Percentiles rank a stretch among this genome's conserved stretches.
phyloP scores from a whole-genome alignment of 768 basidiomycete genomes.

The Phaeotremella skinneri region DNA sequence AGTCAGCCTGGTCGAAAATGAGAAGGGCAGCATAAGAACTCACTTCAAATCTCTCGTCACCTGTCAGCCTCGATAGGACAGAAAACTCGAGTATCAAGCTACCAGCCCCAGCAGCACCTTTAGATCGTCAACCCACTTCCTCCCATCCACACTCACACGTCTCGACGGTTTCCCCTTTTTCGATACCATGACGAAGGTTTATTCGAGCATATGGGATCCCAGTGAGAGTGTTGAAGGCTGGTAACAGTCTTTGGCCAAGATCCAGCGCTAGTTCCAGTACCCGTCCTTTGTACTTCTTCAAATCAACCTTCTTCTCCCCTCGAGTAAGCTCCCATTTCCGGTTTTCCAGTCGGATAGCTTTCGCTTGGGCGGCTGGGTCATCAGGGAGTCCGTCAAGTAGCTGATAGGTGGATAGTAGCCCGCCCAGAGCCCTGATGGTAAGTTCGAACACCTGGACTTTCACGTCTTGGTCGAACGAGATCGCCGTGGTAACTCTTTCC shows the following conservation, averaged over 20 bases:
- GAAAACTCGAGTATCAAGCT: conserved; percentile 91
- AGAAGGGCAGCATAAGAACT: conserved; percentile 5
- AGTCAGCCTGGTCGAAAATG: conserved; percentile 1
- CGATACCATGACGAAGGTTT: conserved; percentile 76
- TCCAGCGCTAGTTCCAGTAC: conserved; percentile 74
- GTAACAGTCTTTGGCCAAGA: conserved; percentile 77
- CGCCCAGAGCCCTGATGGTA: conserved; percentile 89
- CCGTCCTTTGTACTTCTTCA: conserved; percentile 82
- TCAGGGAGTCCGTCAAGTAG: conserved; percentile 33
- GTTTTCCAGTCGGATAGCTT: conserved; percentile 59
- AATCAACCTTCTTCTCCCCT: conserved; percentile 24
- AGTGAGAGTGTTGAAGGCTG: conserved; percentile 87
- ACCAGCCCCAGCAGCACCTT: conserved; percentile 88
- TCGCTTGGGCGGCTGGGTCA: conserved; percentile 27
- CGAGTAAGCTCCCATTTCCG: conserved; percentile 63
- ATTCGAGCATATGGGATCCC: conserved; percentile 89
- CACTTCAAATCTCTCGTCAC: conserved; percentile 79
- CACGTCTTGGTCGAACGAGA: conserved; percentile 88
- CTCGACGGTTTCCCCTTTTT: conserved; percentile 71
- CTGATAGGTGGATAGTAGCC: conserved; percentile 58
- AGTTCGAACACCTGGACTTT: conserved; percentile 98
- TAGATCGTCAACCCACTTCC: conserved; percentile 6
- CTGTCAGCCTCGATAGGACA: conserved; percentile 84
- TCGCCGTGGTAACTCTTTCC: conserved; percentile 72
- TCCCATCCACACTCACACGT: conserved; percentile 63